Evolutionary conservation across 257 asterid genomes (phyloP).

Genomic region (Solanum arcanum): DNA sequence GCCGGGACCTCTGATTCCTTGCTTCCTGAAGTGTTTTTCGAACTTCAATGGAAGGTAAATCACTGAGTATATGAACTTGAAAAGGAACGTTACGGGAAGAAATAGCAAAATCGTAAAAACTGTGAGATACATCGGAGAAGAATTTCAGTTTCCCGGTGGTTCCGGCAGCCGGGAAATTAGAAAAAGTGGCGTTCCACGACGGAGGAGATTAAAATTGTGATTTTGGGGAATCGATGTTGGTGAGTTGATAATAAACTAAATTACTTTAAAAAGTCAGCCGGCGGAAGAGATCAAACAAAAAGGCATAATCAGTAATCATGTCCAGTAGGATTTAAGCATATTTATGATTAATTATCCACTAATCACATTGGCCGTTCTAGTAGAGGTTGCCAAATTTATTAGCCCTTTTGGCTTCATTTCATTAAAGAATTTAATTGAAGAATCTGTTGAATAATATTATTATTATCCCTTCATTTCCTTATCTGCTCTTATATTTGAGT

Average conservation of each 20-base stretch:
- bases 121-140: not conserved
- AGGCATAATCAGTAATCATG: not conserved
- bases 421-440: not conserved
- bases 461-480: not conserved
- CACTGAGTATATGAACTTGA: not conserved
- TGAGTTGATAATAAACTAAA: not conserved
- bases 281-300: not conserved
- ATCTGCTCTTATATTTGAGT: too few species aligned
- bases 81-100: not conserved
- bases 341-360: not conserved
- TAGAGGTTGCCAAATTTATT: too few species aligned
- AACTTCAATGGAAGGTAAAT: slow-evolving; percentile 29
- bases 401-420: too few species aligned
- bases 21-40: slow-evolving; percentile 28
- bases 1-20: slow-evolving; percentile 39
- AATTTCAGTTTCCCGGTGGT: not conserved
- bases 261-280: not conserved
- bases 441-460: not conserved
- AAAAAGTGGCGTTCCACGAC: not conserved
- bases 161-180: not conserved
- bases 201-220: not conserved
- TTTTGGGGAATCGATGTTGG: not conserved
- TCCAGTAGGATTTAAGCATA: not conserved
- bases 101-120: not conserved
- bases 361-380: not conserved